Evolutionary conservation across 2,329 filamentous ascomycete species (phyloP).

Genomic region (Ophiocordyceps polyrhachis-furcata): DNA sequence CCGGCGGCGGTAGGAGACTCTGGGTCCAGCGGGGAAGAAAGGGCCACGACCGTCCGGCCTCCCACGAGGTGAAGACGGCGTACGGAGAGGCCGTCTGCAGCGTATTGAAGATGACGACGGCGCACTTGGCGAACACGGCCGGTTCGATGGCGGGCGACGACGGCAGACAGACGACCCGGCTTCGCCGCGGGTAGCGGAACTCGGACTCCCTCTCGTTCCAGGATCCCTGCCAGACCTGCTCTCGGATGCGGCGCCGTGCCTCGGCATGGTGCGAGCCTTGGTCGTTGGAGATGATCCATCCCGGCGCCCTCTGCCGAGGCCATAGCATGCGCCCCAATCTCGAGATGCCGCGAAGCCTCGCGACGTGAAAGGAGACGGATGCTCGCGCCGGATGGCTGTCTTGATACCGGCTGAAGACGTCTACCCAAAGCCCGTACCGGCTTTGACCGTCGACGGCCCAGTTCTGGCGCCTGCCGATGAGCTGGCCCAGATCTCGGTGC

Average conservation of each 20-base stretch:
- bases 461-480: slow-evolving; percentile 7
- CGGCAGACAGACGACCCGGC: slow-evolving; percentile 12
- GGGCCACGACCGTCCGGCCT: slow-evolving; percentile 17
- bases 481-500: slow-evolving; percentile 14
- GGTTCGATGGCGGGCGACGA: slow-evolving; percentile 10
- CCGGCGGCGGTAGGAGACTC: slow-evolving; percentile 14
- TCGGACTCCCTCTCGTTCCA: slow-evolving; percentile 9
- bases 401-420: slow-evolving; percentile 13
- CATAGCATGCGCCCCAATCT: slow-evolving; percentile 13
- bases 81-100: slow-evolving; percentile 12
- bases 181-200: slow-evolving; percentile 13
- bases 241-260: slow-evolving; percentile 7
- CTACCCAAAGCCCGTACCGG: slow-evolving; percentile 13
- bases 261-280: slow-evolving; percentile 4
- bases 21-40: slow-evolving; percentile 18
- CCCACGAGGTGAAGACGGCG: slow-evolving; percentile 16
- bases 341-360: slow-evolving; percentile 16
- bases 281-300: slow-evolving; percentile 16
- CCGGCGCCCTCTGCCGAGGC: slow-evolving; percentile 14
- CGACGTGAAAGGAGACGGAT: slow-evolving; percentile 12
- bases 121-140: slow-evolving; percentile 13
- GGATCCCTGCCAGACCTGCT: slow-evolving; percentile 11
- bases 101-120: slow-evolving; percentile 15
- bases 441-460: slow-evolving; percentile 7
- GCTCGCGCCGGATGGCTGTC: slow-evolving; percentile 10